Conservation (phyloP, 2,329 filamentous ascomycete genomes). For the Lecanoromycetidae sp. region DNA sequence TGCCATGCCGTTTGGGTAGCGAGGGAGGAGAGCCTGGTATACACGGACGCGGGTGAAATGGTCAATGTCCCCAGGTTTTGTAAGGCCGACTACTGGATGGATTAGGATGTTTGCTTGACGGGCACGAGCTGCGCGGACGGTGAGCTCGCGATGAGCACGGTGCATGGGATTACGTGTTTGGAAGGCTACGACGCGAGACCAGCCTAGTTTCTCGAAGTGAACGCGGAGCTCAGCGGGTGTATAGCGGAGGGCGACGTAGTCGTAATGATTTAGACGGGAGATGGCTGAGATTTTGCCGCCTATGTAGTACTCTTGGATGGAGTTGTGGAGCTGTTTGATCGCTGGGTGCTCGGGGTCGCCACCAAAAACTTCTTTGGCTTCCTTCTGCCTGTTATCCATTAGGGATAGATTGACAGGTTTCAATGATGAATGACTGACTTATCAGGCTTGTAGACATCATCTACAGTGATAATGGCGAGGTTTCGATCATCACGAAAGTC, state of each 20-base stretch:
- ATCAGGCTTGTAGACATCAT: conserved; percentile 90
- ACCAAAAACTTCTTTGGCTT: conserved; percentile 90
- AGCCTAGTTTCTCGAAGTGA: conserved; percentile 99
- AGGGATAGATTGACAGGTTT: not conserved
- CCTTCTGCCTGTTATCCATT: conserved; percentile 50
- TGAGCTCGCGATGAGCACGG: conserved; percentile 93
- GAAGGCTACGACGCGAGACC: conserved; percentile 95
- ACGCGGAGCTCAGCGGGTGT: conserved; percentile 87
- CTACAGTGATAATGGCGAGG: conserved; percentile 86
- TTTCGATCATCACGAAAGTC: conserved; percentile 95
- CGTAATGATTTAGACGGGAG: conserved; percentile 93
- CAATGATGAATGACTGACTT: conserved; percentile 49
- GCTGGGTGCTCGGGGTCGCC: conserved; percentile 86
- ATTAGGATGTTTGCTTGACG: conserved; percentile 98
- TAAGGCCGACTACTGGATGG: conserved; percentile 94
- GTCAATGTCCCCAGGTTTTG: conserved; percentile 98
- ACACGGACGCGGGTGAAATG: conserved; percentile 98
- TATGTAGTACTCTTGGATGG: conserved; percentile 76
- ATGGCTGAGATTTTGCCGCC: conserved; percentile 94
- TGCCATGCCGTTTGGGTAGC: conserved; percentile 99
- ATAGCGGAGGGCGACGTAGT: conserved; percentile 94
- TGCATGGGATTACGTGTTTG: conserved; percentile 99
- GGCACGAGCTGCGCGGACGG: conserved; percentile 86
- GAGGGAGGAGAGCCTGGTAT: conserved; percentile 89
- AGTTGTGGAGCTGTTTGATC: conserved; percentile 74